A percentile compares a stretch with the other conserved stretches of the same genome.
Conservation (phyloP, 2,329 filamentous ascomycete genomes). For the Penicillium verrucosum region DNA sequence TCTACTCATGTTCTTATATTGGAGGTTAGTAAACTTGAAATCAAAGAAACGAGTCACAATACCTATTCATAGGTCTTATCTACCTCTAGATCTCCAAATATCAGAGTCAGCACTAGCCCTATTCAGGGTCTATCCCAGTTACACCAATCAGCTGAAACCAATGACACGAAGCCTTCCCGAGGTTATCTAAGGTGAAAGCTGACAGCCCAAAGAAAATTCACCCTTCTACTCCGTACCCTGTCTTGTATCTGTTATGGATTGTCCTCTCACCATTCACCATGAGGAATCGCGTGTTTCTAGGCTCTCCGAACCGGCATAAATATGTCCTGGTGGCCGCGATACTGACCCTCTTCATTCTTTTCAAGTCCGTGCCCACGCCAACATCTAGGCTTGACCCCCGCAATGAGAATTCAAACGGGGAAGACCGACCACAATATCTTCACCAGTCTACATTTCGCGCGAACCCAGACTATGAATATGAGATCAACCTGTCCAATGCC, state of each 20-base stretch:
- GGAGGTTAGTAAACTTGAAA: background rate
- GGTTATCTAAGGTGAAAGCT: background rate
- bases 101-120: too few relatives aligned
- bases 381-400: constrained; percentile 5
- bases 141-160: background rate
- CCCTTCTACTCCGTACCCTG: background rate
- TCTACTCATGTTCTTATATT: background rate
- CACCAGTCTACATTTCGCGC: constrained; percentile 30
- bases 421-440: constrained; percentile 26
- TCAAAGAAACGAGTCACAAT: background rate
- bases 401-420: background rate
- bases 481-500: constrained; percentile 22
- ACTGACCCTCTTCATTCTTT: constrained; percentile 6
- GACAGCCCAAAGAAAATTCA: background rate
- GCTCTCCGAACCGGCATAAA: constrained; percentile 7
- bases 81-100: too few relatives aligned
- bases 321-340: constrained; percentile 5
- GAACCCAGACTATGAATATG: constrained; percentile 29
- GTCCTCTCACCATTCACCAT: constrained; percentile 1
- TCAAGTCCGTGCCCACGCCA: constrained; percentile 10
- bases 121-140: background rate
- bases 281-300: constrained; percentile 7
- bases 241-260: background rate
- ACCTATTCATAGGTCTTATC: too few relatives aligned
- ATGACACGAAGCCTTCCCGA: background rate